Evolutionary conservation across 2,329 filamentous ascomycete species (phyloP).

Genomic region (Sporothrix humicola): DNA sequence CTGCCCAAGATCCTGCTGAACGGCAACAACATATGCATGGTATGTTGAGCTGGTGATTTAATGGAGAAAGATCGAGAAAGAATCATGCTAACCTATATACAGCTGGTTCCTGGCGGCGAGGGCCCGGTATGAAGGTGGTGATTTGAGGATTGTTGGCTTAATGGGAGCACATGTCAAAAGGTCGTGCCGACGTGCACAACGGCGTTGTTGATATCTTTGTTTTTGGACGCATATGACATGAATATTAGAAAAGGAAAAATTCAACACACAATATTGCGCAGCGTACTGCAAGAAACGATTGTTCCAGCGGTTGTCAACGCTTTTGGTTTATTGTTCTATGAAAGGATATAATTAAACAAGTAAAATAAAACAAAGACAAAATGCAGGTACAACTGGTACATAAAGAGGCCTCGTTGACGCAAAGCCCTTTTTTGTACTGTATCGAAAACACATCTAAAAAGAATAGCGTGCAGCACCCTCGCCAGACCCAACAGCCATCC

Average conservation of each 20-base stretch:
- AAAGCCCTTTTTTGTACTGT: neutral
- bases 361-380: neutral
- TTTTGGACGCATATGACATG: neutral
- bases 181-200: neutral
- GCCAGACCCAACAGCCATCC: no score
- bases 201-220: neutral
- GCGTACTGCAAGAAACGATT: no score
- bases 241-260: no score
- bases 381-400: no score
- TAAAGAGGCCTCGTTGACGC: neutral
- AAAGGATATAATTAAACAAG: neutral
- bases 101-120: slow-evolving; percentile 80
- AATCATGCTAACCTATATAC: slow-evolving; percentile 18
- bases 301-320: neutral
- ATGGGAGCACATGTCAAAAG: neutral
- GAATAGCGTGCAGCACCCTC: no score
- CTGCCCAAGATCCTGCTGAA: slow-evolving; percentile 94
- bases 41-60: slow-evolving; percentile 50
- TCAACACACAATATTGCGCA: no score
- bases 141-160: slow-evolving; percentile 30
- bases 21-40: slow-evolving; percentile 99
- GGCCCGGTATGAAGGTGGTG: slow-evolving; percentile 56
- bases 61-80: neutral
- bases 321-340: slow-evolving; percentile 17
- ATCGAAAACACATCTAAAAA: neutral